Conservation (phyloP, 176 grass and related monocot species). For the Phoenix roebelenii region DNA sequence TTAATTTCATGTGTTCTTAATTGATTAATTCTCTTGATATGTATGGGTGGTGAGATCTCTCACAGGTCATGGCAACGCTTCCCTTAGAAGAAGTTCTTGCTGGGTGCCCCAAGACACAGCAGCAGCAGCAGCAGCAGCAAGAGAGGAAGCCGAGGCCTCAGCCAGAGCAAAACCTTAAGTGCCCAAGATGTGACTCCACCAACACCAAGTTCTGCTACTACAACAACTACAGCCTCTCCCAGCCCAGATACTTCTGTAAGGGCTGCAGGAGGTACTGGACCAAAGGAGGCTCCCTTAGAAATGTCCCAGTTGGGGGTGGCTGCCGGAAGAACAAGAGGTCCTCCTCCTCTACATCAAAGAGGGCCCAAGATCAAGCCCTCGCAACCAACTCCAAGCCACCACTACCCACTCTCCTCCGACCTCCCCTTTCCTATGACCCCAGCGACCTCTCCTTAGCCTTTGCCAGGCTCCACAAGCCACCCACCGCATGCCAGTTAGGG, state of each 20-base stretch:
- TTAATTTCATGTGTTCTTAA: no score
- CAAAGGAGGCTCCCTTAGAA: constrained; percentile 19
- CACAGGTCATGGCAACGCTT: constrained; percentile 1
- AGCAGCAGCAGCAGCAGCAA: not conserved
- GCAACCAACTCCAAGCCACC: not conserved
- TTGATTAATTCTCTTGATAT: no score
- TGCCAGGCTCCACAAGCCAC: not conserved
- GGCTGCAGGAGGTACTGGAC: constrained; percentile 24
- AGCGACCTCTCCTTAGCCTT: constrained; percentile 19
- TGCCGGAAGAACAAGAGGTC: constrained; percentile 24
- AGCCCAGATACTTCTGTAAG: constrained; percentile 37
- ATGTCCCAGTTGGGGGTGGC: constrained; percentile 20
- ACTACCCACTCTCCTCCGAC: not conserved
- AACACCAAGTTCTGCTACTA: constrained; percentile 99
- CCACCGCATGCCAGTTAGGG: not conserved
- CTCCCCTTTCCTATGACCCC: constrained; percentile 9
- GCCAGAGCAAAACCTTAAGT: constrained; percentile 43
- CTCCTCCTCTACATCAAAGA: not conserved
- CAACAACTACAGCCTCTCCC: constrained; percentile 97
- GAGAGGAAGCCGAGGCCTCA: constrained; percentile 9
- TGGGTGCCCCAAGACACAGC: not conserved
- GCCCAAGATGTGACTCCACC: constrained; percentile 77
- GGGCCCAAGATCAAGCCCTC: not conserved
- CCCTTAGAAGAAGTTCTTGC: constrained; percentile 2
- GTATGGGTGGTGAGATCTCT: no score